A percentile compares a stretch with the other conserved stretches of the same genome.
phyloP scores from a whole-genome alignment of 2,329 filamentous ascomycete genomes.

The Colletotrichum gloeosporioides region DNA sequence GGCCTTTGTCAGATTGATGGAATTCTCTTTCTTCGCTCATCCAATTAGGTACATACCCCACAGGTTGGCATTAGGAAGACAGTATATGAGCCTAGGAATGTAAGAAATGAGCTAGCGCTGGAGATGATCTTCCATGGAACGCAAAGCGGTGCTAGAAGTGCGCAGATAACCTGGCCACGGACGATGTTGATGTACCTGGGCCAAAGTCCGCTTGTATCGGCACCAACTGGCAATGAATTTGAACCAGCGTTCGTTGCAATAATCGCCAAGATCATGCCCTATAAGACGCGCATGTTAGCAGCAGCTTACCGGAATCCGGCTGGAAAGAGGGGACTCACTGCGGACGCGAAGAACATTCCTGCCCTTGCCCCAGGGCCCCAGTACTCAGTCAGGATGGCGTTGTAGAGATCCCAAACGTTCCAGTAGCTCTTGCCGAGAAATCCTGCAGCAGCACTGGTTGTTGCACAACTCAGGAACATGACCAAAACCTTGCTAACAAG shows the following conservation, averaged over 20 bases:
- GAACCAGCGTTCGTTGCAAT: conserved; percentile 27
- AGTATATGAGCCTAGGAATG: conserved; percentile 28
- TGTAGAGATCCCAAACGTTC: conserved; percentile 50
- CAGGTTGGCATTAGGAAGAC: conserved; percentile 38
- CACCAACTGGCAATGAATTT: conserved; percentile 36
- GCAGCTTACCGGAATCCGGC: fast-evolving
- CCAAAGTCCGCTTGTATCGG: conserved; percentile 33
- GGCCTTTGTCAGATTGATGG: conserved; percentile 1
- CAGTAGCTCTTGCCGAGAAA: conserved; percentile 42
- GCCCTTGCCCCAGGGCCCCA: conserved; percentile 41
- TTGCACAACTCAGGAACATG: conserved; percentile 43
- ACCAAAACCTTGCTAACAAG: conserved; percentile 32
- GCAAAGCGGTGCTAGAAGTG: conserved; percentile 34
- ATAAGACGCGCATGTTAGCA: not conserved
- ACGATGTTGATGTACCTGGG: conserved; percentile 35
- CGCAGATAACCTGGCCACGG: conserved; percentile 34
- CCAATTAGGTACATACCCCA: conserved; percentile 7
- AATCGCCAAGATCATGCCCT: not conserved
- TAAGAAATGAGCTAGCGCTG: conserved; percentile 25
- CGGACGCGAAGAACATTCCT: conserved; percentile 41
- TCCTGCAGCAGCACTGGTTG: conserved; percentile 39
- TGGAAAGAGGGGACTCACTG: conserved; percentile 12
- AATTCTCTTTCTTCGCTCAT: no score
- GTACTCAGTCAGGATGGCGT: conserved; percentile 41
- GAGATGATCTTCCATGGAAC: conserved; percentile 34